phyloP scores from a whole-genome alignment of 2,329 filamentous ascomycete species.

The Diplocarpon mali region DNA sequence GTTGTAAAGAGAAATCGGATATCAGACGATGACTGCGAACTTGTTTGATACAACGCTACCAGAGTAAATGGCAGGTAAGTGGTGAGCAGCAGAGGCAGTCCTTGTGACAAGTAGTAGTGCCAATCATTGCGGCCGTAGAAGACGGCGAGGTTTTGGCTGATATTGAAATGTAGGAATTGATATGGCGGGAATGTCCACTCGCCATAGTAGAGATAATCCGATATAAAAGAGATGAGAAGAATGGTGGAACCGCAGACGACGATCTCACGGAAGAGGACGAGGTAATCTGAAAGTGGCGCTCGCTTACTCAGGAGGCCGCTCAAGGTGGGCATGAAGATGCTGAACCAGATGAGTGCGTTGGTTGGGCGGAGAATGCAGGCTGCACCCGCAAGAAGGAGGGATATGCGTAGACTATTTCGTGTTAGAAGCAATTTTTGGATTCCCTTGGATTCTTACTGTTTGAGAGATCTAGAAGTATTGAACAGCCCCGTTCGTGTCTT shows the following conservation, averaged over 20 bases:
- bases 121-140: constrained; percentile 87
- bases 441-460: constrained; percentile 19
- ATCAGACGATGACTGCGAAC: constrained; percentile 26
- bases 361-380: constrained; percentile 85
- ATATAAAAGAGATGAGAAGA: constrained; percentile 50
- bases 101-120: constrained; percentile 91
- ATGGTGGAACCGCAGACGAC: constrained; percentile 52
- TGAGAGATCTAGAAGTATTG: constrained; percentile 24
- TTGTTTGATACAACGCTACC: constrained; percentile 43
- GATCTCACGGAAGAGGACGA: constrained; percentile 50
- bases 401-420: constrained; percentile 41
- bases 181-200: constrained; percentile 82
- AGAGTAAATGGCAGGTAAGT: constrained; percentile 70
- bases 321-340: constrained; percentile 46
- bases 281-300: constrained; percentile 27
- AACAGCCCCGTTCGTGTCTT: constrained; percentile 14
- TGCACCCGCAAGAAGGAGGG: constrained; percentile 64
- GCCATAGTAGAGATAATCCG: constrained; percentile 72
- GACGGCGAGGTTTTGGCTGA: constrained; percentile 73
- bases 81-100: constrained; percentile 75
- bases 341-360: constrained; percentile 75
- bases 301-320: constrained; percentile 32
- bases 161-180: constrained; percentile 82
- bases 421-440: not conserved
- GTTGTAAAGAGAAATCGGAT: constrained; percentile 35